Evolutionary conservation across 805 yeast genomes (phyloP).

Genomic region (Kodamaea restingae): DNA sequence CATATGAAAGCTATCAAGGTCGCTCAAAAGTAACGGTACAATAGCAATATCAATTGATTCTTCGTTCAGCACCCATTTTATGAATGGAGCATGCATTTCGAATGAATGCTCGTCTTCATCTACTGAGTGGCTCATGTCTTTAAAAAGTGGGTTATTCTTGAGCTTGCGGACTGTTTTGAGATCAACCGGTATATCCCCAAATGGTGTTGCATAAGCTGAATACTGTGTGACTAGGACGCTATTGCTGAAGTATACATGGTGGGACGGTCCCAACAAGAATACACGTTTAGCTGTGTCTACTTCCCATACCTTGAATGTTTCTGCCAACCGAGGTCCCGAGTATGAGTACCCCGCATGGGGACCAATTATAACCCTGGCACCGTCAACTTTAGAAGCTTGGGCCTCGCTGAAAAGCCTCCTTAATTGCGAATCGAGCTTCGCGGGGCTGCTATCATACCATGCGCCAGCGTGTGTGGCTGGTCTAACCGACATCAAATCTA

Average conservation of each 20-base stretch:
- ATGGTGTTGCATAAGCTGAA: conserved; percentile 68
- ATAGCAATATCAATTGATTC: conserved; percentile 45
- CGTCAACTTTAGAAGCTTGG: conserved; percentile 22
- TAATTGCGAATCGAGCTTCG: conserved; percentile 47
- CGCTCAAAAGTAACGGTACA: conserved; percentile 73
- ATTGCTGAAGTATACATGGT: conserved; percentile 74
- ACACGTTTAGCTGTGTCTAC: conserved; percentile 53
- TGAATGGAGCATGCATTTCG: conserved; percentile 89
- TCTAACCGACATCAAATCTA: conserved; percentile 27
- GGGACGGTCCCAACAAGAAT: conserved; percentile 89
- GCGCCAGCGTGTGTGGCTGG: conserved; percentile 87
- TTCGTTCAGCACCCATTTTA: conserved; percentile 25
- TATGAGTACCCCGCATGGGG: conserved; percentile 89
- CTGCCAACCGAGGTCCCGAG: conserved; percentile 74
- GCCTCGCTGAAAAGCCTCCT: conserved; percentile 42
- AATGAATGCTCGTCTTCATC: conserved; percentile 90
- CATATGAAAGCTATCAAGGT: conserved; percentile 45
- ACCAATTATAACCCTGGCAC: conserved; percentile 40
- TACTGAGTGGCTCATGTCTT: conserved; percentile 50
- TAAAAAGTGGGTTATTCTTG: conserved; percentile 36
- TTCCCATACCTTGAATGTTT: conserved; percentile 73
- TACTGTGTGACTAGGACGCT: conserved; percentile 52
- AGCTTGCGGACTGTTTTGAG: conserved; percentile 37
- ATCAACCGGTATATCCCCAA: conserved; percentile 74
- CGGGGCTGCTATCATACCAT: conserved; percentile 65